Percentiles rank a stretch among this genome's conserved stretches.
These are phyloP conservation scores for Penicillium soppii DNA, from an alignment of 495 filamentous ascomycete genomes.

Conservation along the genomic window DNA sequence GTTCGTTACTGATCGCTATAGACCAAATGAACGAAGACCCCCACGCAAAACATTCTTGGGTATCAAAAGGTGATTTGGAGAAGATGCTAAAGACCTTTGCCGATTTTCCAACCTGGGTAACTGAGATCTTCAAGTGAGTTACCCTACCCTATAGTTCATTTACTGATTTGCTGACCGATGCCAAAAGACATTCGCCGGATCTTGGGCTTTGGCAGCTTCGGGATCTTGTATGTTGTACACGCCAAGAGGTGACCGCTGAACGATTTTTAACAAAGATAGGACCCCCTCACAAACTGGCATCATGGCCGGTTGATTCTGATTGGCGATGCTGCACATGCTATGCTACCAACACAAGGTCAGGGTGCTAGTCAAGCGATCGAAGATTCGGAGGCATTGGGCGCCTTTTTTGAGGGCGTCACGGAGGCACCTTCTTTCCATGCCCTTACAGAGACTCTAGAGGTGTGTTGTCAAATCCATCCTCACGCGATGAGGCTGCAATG, in stretches of 20 bases:
- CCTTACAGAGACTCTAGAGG: constrained; percentile 6
- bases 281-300: constrained; percentile 37
- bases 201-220: constrained; percentile 40
- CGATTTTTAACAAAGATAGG: constrained; percentile 4
- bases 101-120: constrained; percentile 33
- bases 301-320: constrained; percentile 40
- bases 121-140: constrained; percentile 20
- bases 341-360: constrained; percentile 42
- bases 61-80: constrained; percentile 24
- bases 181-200: constrained; percentile 20
- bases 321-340: constrained; percentile 46
- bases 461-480: not conserved
- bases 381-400: constrained; percentile 33
- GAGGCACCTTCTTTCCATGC: not conserved
- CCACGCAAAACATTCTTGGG: constrained; percentile 15
- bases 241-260: no score
- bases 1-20: not conserved
- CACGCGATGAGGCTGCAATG: not conserved
- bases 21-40: constrained; percentile 28
- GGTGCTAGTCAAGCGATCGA: constrained; percentile 41
- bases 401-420: constrained; percentile 21
- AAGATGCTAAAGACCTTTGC: constrained; percentile 39
- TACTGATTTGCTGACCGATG: no score
- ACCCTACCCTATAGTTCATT: no score
- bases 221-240: constrained; percentile 32